Evolutionary conservation across 2,329 filamentous ascomycete genomes (phyloP).

Genomic region (Scytalidium lignicola): DNA sequence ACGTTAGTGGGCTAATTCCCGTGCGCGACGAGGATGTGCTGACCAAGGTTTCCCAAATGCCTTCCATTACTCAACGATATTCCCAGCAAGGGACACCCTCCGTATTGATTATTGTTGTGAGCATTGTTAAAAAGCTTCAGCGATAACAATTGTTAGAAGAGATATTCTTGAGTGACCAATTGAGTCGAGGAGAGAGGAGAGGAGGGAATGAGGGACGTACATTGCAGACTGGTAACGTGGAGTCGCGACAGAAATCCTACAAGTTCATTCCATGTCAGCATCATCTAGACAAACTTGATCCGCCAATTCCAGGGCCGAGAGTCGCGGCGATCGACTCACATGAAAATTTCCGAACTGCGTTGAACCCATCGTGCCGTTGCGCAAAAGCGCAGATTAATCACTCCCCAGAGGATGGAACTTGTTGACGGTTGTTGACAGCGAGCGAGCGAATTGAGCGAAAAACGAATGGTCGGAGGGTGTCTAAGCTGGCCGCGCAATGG

Average conservation of each 20-base stretch:
- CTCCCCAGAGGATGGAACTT: not conserved
- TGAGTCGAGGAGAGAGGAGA: not conserved
- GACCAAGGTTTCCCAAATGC: slow-evolving; percentile 78
- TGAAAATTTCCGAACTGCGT: slow-evolving; percentile 55
- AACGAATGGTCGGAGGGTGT: not conserved
- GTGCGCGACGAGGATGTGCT: slow-evolving; percentile 25
- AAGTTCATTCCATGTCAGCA: slow-evolving; percentile 1
- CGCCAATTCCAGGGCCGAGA: too few species aligned
- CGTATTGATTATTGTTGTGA: slow-evolving; percentile 26
- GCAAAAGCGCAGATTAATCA: not conserved
- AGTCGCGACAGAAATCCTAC: slow-evolving; percentile 78
- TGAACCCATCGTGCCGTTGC: slow-evolving; percentile 35
- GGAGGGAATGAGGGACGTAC: slow-evolving; percentile 44
- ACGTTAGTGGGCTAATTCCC: slow-evolving; percentile 23
- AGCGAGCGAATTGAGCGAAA: not conserved
- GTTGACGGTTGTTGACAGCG: not conserved
- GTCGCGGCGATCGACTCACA: slow-evolving; percentile 31
- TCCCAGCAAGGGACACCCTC: slow-evolving; percentile 70
- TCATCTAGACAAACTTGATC: too few species aligned
- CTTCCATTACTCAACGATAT: slow-evolving; percentile 63
- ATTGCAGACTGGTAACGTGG: slow-evolving; percentile 79
- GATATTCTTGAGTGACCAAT: not conserved
- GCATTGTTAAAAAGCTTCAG: slow-evolving; percentile 45
- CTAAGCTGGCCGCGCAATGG: not conserved
- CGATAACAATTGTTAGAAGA: not conserved